Evolutionary conservation across 2,329 filamentous ascomycete species (phyloP).

Genomic region (Penicillium sp.): DNA sequence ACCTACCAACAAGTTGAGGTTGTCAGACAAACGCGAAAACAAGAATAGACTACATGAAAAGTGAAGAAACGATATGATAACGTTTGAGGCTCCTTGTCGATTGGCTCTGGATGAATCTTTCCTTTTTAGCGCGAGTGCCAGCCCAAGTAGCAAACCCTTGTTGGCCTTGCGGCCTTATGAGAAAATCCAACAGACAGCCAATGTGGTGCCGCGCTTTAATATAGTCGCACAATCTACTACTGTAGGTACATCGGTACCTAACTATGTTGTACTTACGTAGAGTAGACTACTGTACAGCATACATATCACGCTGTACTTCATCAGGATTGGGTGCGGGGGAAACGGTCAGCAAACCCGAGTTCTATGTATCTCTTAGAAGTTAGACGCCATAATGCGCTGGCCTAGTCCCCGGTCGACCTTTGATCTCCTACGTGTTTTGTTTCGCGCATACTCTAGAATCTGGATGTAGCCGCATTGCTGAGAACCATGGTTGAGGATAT

Average conservation of each 20-base stretch:
- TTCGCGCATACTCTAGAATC: conserved; percentile 11
- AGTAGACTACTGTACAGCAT: conserved; percentile 5
- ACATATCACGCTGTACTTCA: background rate
- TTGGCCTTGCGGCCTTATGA: conserved; percentile 12
- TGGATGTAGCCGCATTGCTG: conserved; percentile 21
- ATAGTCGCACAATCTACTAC: background rate
- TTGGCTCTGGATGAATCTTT: conserved; percentile 26
- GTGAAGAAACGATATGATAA: conserved; percentile 7
- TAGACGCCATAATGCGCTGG: conserved; percentile 6
- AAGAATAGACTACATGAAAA: background rate
- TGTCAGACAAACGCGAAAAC: background rate
- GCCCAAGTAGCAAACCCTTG: conserved; percentile 8
- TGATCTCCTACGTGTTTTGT: conserved; percentile 15
- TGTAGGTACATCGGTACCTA: background rate
- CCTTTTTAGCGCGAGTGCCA: conserved; percentile 10
- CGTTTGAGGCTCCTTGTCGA: conserved; percentile 15
- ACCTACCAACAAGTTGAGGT: background rate
- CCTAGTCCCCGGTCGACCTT: conserved; percentile 9
- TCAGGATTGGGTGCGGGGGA: conserved; percentile 9
- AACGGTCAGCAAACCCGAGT: background rate
- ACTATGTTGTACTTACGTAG: background rate
- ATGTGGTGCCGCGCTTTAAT: conserved; percentile 7
- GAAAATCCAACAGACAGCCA: background rate
- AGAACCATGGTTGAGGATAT: conserved; percentile 25
- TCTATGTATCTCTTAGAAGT: background rate